A percentile compares a stretch with the other conserved stretches of the same genome.
phyloP scores from a whole-genome alignment of 2,329 filamentous ascomycete species.

The Aureobasidium musti region DNA sequence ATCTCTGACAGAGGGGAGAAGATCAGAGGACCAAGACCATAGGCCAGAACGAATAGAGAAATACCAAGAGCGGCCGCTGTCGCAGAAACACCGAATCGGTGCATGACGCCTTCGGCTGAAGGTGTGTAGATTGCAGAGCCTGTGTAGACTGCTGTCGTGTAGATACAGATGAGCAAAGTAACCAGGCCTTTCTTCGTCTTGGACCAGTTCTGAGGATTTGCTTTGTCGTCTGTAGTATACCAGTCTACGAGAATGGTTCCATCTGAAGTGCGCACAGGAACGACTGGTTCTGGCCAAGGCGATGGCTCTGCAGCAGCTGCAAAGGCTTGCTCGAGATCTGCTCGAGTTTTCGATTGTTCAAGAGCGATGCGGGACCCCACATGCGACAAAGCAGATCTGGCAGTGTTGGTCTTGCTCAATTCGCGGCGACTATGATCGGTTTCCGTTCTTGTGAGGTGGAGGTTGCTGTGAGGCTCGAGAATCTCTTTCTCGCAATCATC shows the following conservation, averaged over 20 bases:
- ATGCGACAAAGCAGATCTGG: conserved; percentile 19
- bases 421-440: conserved; percentile 8
- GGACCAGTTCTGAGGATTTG: conserved; percentile 60
- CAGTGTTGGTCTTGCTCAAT: conserved; percentile 14
- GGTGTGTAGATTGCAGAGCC: conserved; percentile 54
- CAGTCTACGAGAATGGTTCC: conserved; percentile 56
- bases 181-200: conserved; percentile 48
- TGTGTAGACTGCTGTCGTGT: conserved; percentile 45
- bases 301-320: conserved; percentile 22
- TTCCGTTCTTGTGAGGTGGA: conserved; percentile 25
- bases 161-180: conserved; percentile 43
- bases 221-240: conserved; percentile 57
- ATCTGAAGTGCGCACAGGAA: conserved; percentile 48
- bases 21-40: conserved; percentile 58
- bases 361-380: conserved; percentile 22
- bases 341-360: conserved; percentile 29
- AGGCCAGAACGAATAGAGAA: conserved; percentile 64
- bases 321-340: conserved; percentile 21
- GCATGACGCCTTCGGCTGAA: conserved; percentile 51
- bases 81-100: conserved; percentile 55
- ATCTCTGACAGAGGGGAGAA: conserved; percentile 69
- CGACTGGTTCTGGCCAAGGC: conserved; percentile 29
- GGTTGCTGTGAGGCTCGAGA: neutral
- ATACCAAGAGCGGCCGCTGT: conserved; percentile 60
- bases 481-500: neutral